Conservation (phyloP, 805 yeast species). For the Jamesozyma spencerorum region DNA sequence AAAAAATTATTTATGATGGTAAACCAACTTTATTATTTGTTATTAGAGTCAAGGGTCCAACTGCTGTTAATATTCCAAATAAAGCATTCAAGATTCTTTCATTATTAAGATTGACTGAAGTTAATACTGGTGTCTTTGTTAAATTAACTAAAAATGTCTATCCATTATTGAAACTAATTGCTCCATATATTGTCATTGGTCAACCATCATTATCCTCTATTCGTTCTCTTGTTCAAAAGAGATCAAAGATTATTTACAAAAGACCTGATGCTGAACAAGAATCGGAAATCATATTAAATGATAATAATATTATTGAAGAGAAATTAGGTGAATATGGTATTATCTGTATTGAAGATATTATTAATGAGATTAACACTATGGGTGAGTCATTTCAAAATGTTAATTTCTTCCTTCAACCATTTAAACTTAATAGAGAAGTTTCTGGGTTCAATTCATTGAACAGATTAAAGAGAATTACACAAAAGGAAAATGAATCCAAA, state of each 20-base stretch:
- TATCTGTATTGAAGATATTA: slow-evolving; percentile 72
- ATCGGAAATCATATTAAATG: slow-evolving; percentile 49
- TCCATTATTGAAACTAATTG: slow-evolving; percentile 55
- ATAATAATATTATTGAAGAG: slow-evolving; percentile 68
- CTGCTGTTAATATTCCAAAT: slow-evolving; percentile 55
- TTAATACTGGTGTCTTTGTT: slow-evolving; percentile 64
- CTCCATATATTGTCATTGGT: slow-evolving; percentile 69
- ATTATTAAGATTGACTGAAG: slow-evolving; percentile 50
- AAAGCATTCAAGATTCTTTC: slow-evolving; percentile 51
- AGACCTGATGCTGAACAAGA: slow-evolving; percentile 23
- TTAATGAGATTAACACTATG: slow-evolving; percentile 56
- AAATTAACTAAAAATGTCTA: slow-evolving; percentile 49
- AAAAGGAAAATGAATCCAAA: slow-evolving; percentile 40
- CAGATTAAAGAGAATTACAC: slow-evolving; percentile 54
- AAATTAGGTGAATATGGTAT: slow-evolving; percentile 58
- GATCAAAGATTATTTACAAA: slow-evolving; percentile 47
- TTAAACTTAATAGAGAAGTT: slow-evolving; percentile 58
- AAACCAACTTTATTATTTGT: slow-evolving; percentile 50
- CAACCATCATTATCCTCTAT: slow-evolving; percentile 64
- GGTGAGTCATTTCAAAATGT: slow-evolving; percentile 58
- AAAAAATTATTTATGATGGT: slow-evolving; percentile 32
- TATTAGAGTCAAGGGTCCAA: slow-evolving; percentile 57
- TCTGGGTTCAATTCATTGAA: slow-evolving; percentile 68
- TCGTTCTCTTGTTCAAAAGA: slow-evolving; percentile 65
- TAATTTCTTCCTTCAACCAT: slow-evolving; percentile 58